Base-by-base conservation (phyloP, 371 early-diverging fungal genomes). In the Mucor piriformis region DNA sequence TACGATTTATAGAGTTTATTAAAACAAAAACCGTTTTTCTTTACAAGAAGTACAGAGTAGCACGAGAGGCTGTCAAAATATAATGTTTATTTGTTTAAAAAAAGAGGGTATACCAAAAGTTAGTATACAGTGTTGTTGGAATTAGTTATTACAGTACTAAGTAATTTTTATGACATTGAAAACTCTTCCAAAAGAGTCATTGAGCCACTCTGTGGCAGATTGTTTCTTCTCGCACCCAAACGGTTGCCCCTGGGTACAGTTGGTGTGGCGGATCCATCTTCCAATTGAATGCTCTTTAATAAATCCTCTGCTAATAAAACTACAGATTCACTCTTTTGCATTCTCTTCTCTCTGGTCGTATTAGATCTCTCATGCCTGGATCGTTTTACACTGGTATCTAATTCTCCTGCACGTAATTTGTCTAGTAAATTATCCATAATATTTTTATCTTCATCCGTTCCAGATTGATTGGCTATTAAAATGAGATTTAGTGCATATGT, bases 401-500 rank as follows among this genome's bases (percentile, higher is more conserved):
- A 63, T 44, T 90, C 90, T 11, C 85, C 87, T 24, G 88, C 91
- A 15, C 89, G 73, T 18, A 93, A 72, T 40, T 87, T 85, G 66
- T 93, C 91, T 8, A 93, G 70, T 54, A 93, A 59, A 40, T 89
- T 89, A 56, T 93, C 93, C 83, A 93, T 91, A 40, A 91, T 83
- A 32, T 89, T 88, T 69, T 92, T 91, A 34, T 91, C 90, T 20
- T 76, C 86, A 2, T 82, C 81, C 13, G 57, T 44, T 40, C 71
- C 70, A 35, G 73, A 57, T n/a, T 62, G 64, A 20, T 73, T 76
- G 40, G 72, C 81, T 72, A 72, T 38, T 10, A 18, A 23, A 40
- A 33, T 2, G 37, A 13, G 13, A 13, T 16, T n/a, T 13, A 40
- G 6, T 42, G 18, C 3, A 2, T 42, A 1, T 38, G 15, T 6